A percentile compares a stretch with the other conserved stretches of the same genome.
Evolutionary conservation across 306 rosid genomes (phyloP).

Genomic region (Bauhinia variegata): DNA sequence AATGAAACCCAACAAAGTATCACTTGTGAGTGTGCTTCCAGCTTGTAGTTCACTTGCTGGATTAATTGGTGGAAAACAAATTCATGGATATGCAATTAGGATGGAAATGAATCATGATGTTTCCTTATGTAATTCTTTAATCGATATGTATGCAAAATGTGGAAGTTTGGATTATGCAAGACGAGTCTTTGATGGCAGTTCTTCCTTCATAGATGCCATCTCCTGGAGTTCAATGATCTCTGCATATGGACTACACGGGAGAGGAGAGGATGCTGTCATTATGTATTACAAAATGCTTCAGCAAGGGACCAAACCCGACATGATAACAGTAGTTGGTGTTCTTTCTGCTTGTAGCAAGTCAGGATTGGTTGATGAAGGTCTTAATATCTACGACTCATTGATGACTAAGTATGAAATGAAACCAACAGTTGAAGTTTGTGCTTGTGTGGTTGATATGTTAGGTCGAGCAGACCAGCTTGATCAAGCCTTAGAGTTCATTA

Average conservation of each 20-base stretch:
- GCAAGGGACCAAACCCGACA: slow-evolving; percentile 66
- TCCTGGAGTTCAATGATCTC: slow-evolving; percentile 82
- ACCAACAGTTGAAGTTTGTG: slow-evolving; percentile 76
- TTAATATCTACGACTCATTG: slow-evolving; percentile 53
- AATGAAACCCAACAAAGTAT: slow-evolving; percentile 63
- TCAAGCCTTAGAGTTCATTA: slow-evolving; percentile 60
- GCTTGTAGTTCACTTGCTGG: slow-evolving; percentile 65
- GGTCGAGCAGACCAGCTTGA: slow-evolving; percentile 71
- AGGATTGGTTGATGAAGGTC: slow-evolving; percentile 76
- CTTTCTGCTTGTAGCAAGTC: slow-evolving; percentile 80
- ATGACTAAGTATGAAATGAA: slow-evolving; percentile 44
- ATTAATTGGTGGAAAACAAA: slow-evolving; percentile 64
- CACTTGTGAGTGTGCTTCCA: slow-evolving; percentile 72
- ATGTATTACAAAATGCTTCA: slow-evolving; percentile 60
- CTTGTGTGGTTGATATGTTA: slow-evolving; percentile 76
- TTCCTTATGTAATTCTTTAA: slow-evolving; percentile 66
- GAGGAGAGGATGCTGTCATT: slow-evolving; percentile 64
- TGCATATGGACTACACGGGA: slow-evolving; percentile 83
- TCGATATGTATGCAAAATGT: slow-evolving; percentile 82
- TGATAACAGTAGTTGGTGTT: slow-evolving; percentile 69
- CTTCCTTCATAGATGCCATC: slow-evolving; percentile 56
- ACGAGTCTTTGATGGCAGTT: slow-evolving; percentile 55
- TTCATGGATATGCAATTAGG: slow-evolving; percentile 65
- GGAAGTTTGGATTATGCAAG: slow-evolving; percentile 69
- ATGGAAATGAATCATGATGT: slow-evolving; percentile 51